A percentile compares a stretch with the other conserved stretches of the same genome.
Evolutionary conservation across 805 yeast species (phyloP).

Genomic region (Sungouiozyma ichnusensis): DNA sequence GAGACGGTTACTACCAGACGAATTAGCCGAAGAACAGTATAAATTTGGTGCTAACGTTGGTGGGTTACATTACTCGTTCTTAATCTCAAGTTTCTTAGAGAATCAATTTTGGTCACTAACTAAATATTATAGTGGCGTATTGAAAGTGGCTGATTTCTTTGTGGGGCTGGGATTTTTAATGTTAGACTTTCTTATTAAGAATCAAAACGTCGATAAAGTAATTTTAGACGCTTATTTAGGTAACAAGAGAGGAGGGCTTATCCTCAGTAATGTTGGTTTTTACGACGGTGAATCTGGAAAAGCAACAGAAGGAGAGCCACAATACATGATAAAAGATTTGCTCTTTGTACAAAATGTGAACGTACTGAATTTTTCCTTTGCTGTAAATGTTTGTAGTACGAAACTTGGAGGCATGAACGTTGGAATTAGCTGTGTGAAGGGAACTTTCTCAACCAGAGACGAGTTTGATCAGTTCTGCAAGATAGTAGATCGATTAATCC

Average conservation of each 20-base stretch:
- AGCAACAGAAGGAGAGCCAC: neutral
- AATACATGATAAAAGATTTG: slow-evolving; percentile 8
- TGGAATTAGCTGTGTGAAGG: slow-evolving; percentile 11
- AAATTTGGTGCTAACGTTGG: slow-evolving; percentile 21
- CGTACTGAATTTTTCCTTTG: slow-evolving; percentile 14
- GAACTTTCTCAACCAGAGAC: slow-evolving; percentile 5
- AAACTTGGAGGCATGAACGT: slow-evolving; percentile 16
- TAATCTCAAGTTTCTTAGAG: slow-evolving; percentile 12
- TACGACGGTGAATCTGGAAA: slow-evolving; percentile 3
- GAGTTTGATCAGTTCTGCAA: neutral
- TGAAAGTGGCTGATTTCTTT: slow-evolving; percentile 11
- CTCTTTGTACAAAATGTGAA: slow-evolving; percentile 18
- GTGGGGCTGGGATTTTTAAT: slow-evolving; percentile 17
- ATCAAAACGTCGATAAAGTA: slow-evolving; percentile 14
- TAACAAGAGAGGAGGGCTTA: slow-evolving; percentile 15
- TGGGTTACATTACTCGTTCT: slow-evolving; percentile 18
- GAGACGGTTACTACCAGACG: slow-evolving; percentile 12
- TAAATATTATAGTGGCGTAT: slow-evolving; percentile 12
- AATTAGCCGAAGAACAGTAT: slow-evolving; percentile 9
- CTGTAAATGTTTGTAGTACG: slow-evolving; percentile 14
- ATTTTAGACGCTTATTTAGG: slow-evolving; percentile 10
- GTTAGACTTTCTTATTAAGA: slow-evolving; percentile 10
- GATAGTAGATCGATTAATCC: neutral
- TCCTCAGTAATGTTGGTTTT: slow-evolving; percentile 21
- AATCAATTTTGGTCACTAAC: slow-evolving; percentile 15